phyloP scores from a whole-genome alignment of 2,329 filamentous ascomycete species.

The Chaetothyriales sp. region DNA sequence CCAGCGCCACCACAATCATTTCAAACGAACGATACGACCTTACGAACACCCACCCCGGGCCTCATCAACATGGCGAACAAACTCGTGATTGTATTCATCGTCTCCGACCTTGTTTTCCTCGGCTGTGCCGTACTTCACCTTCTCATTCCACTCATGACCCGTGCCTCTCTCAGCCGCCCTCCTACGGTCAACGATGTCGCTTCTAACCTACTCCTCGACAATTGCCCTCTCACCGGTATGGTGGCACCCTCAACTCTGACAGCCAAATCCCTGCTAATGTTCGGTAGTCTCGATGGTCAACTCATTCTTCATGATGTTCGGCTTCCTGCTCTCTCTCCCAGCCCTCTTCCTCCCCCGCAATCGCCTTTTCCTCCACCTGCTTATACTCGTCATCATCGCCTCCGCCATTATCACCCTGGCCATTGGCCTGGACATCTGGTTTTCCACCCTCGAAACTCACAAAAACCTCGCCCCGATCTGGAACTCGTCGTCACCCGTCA shows the following conservation, averaged over 20 bases:
- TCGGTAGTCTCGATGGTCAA: conserved; percentile 55
- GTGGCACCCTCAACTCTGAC: not conserved
- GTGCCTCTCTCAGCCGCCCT: conserved; percentile 28
- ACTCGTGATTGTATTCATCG: conserved; percentile 39
- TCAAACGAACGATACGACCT: not conserved
- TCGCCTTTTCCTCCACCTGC: conserved; percentile 56
- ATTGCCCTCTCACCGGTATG: conserved; percentile 42
- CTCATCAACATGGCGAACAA: conserved; percentile 34
- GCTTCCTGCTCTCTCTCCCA: conserved; percentile 56
- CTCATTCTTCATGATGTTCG: conserved; percentile 55
- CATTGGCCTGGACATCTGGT: conserved; percentile 57
- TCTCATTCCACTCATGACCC: conserved; percentile 39
- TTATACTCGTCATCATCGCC: conserved; percentile 50
- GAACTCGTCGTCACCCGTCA: conserved; percentile 39
- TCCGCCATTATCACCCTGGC: conserved; percentile 51
- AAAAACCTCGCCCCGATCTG: conserved; percentile 50
- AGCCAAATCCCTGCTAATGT: not conserved
- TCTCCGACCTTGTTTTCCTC: conserved; percentile 40
- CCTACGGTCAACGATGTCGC: conserved; percentile 39
- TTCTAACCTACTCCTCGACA: conserved; percentile 36
- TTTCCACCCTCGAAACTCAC: conserved; percentile 56
- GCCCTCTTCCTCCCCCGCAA: conserved; percentile 54
- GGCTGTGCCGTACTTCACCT: conserved; percentile 39
- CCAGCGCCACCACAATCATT: no score
- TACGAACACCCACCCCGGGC: no score